Conservation (phyloP, 768 basidiomycete species). For the Leucosporidium scottii region DNA sequence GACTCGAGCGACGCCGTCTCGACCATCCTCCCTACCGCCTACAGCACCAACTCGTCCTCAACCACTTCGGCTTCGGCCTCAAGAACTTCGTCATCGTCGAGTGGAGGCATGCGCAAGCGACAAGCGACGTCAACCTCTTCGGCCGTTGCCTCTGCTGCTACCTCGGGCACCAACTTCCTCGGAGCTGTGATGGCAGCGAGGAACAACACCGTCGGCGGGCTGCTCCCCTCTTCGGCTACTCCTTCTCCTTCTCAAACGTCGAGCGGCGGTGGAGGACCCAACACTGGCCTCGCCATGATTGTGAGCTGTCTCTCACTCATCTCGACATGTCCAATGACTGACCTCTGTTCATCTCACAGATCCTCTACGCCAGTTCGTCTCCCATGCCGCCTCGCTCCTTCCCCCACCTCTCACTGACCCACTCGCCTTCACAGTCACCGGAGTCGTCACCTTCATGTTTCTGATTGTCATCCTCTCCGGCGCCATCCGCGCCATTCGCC, state of each 20-base stretch:
- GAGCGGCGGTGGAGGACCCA: conserved; percentile 38
- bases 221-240: neutral
- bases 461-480: conserved; percentile 77
- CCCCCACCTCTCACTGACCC: neutral
- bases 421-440: conserved; percentile 2
- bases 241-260: conserved; percentile 45
- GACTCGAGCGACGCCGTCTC: neutral
- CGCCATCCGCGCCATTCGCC: conserved; percentile 69
- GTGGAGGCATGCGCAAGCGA: neutral
- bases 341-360: too few species aligned
- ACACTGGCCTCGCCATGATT: conserved; percentile 69
- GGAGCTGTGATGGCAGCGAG: conserved; percentile 56
- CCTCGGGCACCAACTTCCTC: conserved; percentile 10
- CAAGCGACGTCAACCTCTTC: conserved; percentile 6
- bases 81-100: neutral
- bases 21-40: neutral
- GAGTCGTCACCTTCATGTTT: conserved; percentile 67
- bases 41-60: neutral
- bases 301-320: neutral
- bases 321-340: too few species aligned
- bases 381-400: too few species aligned
- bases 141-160: conserved; percentile 18
- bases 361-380: too few species aligned
- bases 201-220: conserved; percentile 47
- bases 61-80: neutral